Evolutionary conservation across 495 filamentous ascomycete genomes (phyloP).

Genomic region (Aspergillus hancockii): DNA sequence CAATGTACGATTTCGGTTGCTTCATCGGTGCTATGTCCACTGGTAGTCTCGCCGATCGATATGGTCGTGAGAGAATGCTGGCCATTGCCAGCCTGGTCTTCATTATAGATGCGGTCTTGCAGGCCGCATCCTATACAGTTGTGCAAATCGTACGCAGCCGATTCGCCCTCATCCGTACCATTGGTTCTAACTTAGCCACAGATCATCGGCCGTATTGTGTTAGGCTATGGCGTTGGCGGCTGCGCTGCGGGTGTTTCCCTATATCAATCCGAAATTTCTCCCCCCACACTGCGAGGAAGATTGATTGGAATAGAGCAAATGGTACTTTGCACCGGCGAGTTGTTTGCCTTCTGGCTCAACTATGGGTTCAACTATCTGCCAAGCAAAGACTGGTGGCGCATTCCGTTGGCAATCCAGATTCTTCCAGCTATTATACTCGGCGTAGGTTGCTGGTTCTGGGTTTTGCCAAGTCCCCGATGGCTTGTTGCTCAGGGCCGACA

Average conservation of each 20-base stretch:
- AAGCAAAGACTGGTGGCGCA: constrained; percentile 64
- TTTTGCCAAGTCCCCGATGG: constrained; percentile 80
- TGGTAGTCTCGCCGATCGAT: constrained; percentile 68
- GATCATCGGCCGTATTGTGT: constrained; percentile 50
- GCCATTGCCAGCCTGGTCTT: constrained; percentile 67
- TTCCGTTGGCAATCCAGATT: constrained; percentile 63
- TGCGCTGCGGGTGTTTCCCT: constrained; percentile 68
- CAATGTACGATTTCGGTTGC: constrained; percentile 60
- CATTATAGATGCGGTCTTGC: constrained; percentile 70
- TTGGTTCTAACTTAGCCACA: constrained; percentile 1
- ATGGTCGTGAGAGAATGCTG: constrained; percentile 73
- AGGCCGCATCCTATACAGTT: constrained; percentile 56
- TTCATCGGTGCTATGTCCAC: constrained; percentile 63
- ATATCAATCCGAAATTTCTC: constrained; percentile 61
- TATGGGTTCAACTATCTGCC: constrained; percentile 49
- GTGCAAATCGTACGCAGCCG: constrained; percentile 48
- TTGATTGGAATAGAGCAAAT: constrained; percentile 75
- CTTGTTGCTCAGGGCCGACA: constrained; percentile 68
- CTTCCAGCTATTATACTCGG: constrained; percentile 59
- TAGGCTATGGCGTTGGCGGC: constrained; percentile 70
- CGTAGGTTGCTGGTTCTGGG: constrained; percentile 63
- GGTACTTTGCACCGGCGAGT: constrained; percentile 69
- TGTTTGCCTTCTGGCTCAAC: constrained; percentile 80
- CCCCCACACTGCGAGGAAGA: constrained; percentile 60
- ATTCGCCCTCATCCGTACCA: not conserved